A percentile compares a stretch with the other conserved stretches of the same genome.
phyloP scores from a whole-genome alignment of 2,329 filamentous ascomycete genomes.

The Trichophyton equinum region DNA sequence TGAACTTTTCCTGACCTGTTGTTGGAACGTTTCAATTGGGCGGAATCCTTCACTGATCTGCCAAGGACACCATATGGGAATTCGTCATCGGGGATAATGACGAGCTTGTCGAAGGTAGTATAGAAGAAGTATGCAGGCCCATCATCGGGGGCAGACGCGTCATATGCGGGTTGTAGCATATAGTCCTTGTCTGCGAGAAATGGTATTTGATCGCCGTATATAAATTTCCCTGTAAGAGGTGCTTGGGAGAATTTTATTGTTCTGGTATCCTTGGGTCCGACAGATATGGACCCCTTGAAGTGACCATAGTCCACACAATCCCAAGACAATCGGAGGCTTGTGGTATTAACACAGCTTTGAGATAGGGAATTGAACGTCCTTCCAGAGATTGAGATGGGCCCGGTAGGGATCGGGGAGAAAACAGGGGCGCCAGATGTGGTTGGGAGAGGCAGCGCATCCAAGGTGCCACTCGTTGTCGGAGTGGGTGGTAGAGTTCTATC shows the following conservation, averaged over 20 bases:
- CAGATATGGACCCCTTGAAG: conserved; percentile 1
- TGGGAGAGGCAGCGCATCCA: conserved; percentile 39
- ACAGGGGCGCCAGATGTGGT: conserved; percentile 29
- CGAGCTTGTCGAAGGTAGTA: conserved; percentile 50
- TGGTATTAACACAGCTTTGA: conserved; percentile 37
- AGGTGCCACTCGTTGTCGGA: conserved; percentile 36
- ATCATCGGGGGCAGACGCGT: conserved; percentile 42
- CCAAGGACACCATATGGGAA: conserved; percentile 16
- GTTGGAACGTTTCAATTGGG: conserved; percentile 21
- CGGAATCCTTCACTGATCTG: conserved; percentile 14
- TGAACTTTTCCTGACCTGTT: conserved; percentile 25
- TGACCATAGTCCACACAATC: conserved; percentile 32
- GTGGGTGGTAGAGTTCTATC: conserved; percentile 24
- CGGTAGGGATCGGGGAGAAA: conserved; percentile 37
- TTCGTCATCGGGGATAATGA: conserved; percentile 37
- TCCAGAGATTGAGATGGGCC: conserved; percentile 38
- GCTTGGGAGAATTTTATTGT: neutral
- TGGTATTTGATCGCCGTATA: conserved; percentile 52
- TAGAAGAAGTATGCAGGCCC: conserved; percentile 55
- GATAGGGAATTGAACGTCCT: conserved; percentile 35
- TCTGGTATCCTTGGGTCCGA: neutral
- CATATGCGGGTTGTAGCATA: conserved; percentile 42
- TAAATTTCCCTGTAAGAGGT: conserved; percentile 29
- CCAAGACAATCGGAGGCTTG: conserved; percentile 39
- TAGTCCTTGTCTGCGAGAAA: conserved; percentile 33